Base-by-base conservation (phyloP, 73 alveolate species). In the Stentor roeselii region DNA sequence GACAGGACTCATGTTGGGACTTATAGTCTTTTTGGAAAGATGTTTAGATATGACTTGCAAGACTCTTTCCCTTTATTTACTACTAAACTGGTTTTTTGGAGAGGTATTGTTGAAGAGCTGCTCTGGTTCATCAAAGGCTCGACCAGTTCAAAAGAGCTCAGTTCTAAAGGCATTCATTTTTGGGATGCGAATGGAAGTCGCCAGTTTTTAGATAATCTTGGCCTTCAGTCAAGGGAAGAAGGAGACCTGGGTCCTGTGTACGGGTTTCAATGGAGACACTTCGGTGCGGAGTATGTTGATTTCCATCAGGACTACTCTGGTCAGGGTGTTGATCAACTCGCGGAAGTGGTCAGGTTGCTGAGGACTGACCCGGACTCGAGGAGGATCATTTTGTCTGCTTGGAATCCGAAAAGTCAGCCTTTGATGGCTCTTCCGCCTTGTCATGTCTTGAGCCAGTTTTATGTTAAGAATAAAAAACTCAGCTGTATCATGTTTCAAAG, bases 381-480 rank as follows among this genome's bases (percentile, higher is more conserved):
- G 58, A 89, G 99, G 42, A 94, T 97, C 39, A 74, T 95, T 36
- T 61, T 97, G 91, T 87, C 95, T 21, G 99, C 99, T 0, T 97
- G 99, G 99, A 97, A 97, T 89, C 97, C 98, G 2, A 84, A 86
- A 30, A 98, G 91, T 82, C 89, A 95, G 30, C 90, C 90, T 75
- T 80, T 89, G 41, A 97, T 97, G 99, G 99, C 99, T 39, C 92
- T 97, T 34, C 99, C 99, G 0, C 99, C 99, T 3, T 97, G 99
- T 90, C 99, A 97, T 87, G 93, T 97, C 32, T 85, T 97, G 78
- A 91, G 97, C 75, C 97, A 95, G 89, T 97, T 97, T 84, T 97
- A 88, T 78, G 99, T 95, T 21, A 87, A 88, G 67, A 91, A 92
- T 60, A 93, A 91, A 0, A 89, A 91, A 83, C 85, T 92, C 83